These are phyloP conservation scores for Entomortierella lignicola DNA, from an alignment of 192 early-diverging fungal species.

Conservation along the genomic window DNA sequence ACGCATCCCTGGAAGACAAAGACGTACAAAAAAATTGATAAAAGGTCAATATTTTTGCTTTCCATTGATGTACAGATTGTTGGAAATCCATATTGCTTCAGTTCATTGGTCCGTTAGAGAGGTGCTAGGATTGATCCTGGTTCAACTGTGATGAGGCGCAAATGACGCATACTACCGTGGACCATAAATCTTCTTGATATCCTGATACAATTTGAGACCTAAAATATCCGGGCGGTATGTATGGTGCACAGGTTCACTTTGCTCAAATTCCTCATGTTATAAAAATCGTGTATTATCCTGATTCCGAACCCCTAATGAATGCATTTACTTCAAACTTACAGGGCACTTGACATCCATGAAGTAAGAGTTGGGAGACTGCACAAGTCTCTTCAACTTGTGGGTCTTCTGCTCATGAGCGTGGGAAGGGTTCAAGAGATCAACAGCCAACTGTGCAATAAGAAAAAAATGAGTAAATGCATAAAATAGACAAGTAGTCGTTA, in stretches of 20 bases:
- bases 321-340: conserved; percentile 47
- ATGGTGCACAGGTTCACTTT: too few relatives aligned
- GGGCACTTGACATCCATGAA: conserved; percentile 99
- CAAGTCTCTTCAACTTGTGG: conserved; percentile 97
- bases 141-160: neutral
- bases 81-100: too few relatives aligned
- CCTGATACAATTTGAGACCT: too few relatives aligned
- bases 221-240: too few relatives aligned
- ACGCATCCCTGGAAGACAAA: conserved; percentile 76
- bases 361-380: conserved; percentile 97
- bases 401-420: conserved; percentile 81
- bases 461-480: conserved; percentile 2
- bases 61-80: too few relatives aligned
- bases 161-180: neutral
- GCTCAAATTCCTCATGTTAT: neutral
- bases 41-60: neutral
- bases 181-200: too few relatives aligned
- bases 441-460: conserved; percentile 71
- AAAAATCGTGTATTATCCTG: neutral
- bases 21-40: neutral
- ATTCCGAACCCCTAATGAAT: neutral
- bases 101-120: too few relatives aligned
- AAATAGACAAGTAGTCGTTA: conserved; percentile 33
- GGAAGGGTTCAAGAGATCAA: conserved; percentile 94
- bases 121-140: too few relatives aligned